Evolutionary conservation across 2,329 filamentous ascomycete species (phyloP), one percentile per base, ranked within the genome.

Genomic region (Plectosphaerella cucumerina): DNA sequence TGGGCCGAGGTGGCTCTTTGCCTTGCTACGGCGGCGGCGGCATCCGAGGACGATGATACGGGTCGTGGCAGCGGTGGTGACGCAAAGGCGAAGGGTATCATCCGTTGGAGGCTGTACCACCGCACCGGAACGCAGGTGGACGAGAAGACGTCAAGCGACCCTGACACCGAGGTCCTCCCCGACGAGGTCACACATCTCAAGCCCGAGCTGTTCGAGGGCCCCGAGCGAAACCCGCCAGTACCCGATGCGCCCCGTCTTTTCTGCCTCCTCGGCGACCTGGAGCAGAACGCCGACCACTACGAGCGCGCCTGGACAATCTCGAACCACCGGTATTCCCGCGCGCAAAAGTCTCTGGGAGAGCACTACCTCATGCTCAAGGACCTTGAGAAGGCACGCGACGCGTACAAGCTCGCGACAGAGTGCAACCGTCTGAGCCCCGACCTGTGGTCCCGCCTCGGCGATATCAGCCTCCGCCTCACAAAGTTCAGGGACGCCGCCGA

Each of bases 1-100:
- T 97, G 94, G 91, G 89, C 94, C 1, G 94, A 99, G 70, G 90
- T 92, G 5, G 93, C 94, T 0, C 77, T 99, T 2, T 99, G 94
- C 66, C 86, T 90, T 60, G 92, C 90, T 12, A 77, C 70, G 64
- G 76, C 66, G 44, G 81, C 71, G 18, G 74, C 70, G 48, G 77
- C 83, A 0, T 89, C 86, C 0, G 80, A 86, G n/a, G 78, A 85
- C 5, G 80, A 83, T 48, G 72, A 75, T 51, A 72, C 70, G 48
- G 82, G 70, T 2, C 71, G 80, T 5, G 80, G 80, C 1, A 72
- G 70, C 20, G 78, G 78, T 6, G 80, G 78, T 3, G 92, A 97
- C 68, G 88, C 88, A 21, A 94, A 94, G 62, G 94, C 91, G 2
- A 83, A 82, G 50, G 80, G 78, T 3, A 80, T 97, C 46, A 74